Percentiles rank a stretch among this genome's conserved stretches.
Evolutionary conservation across 352 stramenopile species (phyloP).

Genomic region (Globisporangium heterothallicum): DNA sequence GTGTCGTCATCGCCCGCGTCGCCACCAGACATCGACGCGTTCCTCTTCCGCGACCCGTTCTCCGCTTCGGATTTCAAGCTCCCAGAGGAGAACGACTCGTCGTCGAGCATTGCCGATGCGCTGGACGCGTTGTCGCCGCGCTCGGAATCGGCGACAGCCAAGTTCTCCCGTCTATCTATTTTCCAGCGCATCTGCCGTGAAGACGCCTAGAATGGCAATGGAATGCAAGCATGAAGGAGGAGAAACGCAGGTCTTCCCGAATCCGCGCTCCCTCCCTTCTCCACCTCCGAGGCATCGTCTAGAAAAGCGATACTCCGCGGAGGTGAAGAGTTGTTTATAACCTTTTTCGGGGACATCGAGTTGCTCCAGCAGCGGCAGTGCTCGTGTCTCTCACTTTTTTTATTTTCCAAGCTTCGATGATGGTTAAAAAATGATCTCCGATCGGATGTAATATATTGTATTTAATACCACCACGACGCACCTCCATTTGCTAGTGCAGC

Average conservation of each 20-base stretch:
- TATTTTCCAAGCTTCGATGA: too few species aligned
- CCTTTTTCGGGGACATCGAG: background rate
- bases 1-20: constrained; percentile 19
- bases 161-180: constrained; percentile 71
- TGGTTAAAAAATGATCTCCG: constrained; percentile 5
- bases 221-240: background rate
- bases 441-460: constrained; percentile 15
- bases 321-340: constrained; percentile 10
- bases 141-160: constrained; percentile 27
- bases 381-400: too few species aligned
- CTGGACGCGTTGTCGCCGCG: constrained; percentile 35
- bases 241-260: too few species aligned
- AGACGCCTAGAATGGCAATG: constrained; percentile 24
- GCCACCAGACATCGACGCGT: constrained; percentile 15
- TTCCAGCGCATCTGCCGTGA: constrained; percentile 83
- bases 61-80: constrained; percentile 28
- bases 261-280: too few species aligned
- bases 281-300: too few species aligned
- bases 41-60: constrained; percentile 50
- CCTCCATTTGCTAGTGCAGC: background rate
- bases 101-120: constrained; percentile 20
- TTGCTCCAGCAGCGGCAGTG: too few species aligned
- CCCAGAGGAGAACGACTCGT: constrained; percentile 17
- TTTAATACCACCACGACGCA: background rate
- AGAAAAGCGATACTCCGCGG: too few species aligned